Percentiles rank a stretch among this genome's conserved stretches.
These are phyloP conservation scores for Tylopilus orsonianus DNA, from an alignment of 1,284 basidiomycete genomes.

Conservation along the genomic window DNA sequence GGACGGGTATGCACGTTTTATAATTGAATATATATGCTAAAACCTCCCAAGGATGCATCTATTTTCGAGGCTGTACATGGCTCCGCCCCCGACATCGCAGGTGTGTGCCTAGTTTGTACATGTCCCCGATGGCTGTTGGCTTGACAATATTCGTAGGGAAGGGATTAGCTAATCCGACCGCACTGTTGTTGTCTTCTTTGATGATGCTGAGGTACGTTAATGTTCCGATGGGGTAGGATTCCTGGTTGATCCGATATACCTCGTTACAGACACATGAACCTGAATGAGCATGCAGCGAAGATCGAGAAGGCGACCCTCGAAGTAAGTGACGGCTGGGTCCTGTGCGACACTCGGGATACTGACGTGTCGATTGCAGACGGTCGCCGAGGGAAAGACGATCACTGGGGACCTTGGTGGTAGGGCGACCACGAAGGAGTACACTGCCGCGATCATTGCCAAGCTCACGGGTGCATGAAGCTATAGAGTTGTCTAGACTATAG, in stretches of 20 bases:
- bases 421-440: constrained; percentile 86
- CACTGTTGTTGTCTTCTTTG: constrained; percentile 88
- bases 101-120: constrained; percentile 36
- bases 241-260: constrained; percentile 27
- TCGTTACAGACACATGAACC: constrained; percentile 83
- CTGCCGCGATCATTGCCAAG: constrained; percentile 81
- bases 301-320: constrained; percentile 91
- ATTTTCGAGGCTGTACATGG: constrained; percentile 99
- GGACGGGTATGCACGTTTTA: constrained; percentile 63
- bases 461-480: constrained; percentile 46
- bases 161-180: constrained; percentile 97
- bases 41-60: constrained; percentile 79
- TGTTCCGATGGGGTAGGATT: constrained; percentile 6
- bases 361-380: constrained; percentile 59
- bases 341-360: constrained; percentile 16
- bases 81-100: constrained; percentile 87
- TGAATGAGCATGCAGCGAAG: constrained; percentile 81
- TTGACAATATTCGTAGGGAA: constrained; percentile 60
- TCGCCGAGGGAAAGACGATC: constrained; percentile 91
- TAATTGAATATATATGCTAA: constrained; percentile 11
- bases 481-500: too few species aligned
- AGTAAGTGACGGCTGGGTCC: constrained; percentile 48
- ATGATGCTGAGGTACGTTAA: constrained; percentile 90
- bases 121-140: background rate
- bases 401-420: constrained; percentile 94